Conservation (phyloP, 352 stramenopile genomes). For the Pythium oligandrum region DNA sequence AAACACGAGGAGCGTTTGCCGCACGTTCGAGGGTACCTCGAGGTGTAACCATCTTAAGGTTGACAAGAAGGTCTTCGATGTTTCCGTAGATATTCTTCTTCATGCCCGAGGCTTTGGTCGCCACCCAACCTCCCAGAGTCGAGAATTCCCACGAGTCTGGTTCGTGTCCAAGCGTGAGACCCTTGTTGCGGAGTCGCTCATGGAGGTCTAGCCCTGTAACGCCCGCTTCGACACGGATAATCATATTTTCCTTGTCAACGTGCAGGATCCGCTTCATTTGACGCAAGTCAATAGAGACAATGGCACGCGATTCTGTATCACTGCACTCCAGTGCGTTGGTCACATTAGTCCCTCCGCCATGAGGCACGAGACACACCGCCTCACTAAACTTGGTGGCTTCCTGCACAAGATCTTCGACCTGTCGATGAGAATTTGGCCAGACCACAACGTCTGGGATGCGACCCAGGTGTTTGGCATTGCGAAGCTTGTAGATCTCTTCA, state of each 20-base stretch:
- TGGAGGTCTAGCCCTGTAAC: constrained; percentile 90
- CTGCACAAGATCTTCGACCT: constrained; percentile 82
- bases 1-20: constrained; percentile 65
- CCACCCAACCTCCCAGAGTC: constrained; percentile 90
- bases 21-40: constrained; percentile 49
- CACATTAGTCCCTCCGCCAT: constrained; percentile 92
- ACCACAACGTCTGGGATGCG: constrained; percentile 90
- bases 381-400: constrained; percentile 48
- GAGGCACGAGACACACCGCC: constrained; percentile 90
- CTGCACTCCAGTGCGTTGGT: constrained; percentile 60
- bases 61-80: constrained; percentile 91
- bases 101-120: constrained; percentile 92
- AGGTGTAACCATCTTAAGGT: constrained; percentile 72
- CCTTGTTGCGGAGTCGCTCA: constrained; percentile 72
- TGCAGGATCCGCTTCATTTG: constrained; percentile 74
- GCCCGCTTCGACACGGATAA: constrained; percentile 83
- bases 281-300: constrained; percentile 93
- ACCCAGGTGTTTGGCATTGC: constrained; percentile 32
- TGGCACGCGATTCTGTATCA: constrained; percentile 72
- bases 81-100: constrained; percentile 94
- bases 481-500: constrained; percentile 61
- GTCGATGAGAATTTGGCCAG: constrained; percentile 75
- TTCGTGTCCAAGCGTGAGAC: constrained; percentile 90
- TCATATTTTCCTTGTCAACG: constrained; percentile 85
- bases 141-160: constrained; percentile 93